phyloP scores from a whole-genome alignment of 805 yeast species.

The Ogataea siamensis region DNA sequence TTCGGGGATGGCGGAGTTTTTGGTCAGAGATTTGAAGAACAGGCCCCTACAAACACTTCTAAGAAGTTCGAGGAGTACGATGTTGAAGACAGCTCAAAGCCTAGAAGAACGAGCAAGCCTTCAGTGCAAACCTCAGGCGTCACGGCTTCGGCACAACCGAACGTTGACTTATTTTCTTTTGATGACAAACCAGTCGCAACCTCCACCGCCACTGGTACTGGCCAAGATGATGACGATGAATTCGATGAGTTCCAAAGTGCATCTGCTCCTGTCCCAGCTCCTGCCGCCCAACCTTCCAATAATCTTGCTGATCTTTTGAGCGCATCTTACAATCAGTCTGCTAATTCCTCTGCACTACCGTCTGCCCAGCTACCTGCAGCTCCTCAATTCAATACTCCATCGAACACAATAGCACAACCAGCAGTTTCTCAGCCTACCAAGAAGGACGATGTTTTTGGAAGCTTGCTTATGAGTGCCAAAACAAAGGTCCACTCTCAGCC shows the following conservation, averaged over 20 bases:
- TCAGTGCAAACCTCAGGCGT: constrained; percentile 40
- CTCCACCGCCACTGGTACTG: constrained; percentile 15
- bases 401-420: too few relatives aligned
- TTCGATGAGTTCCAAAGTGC: constrained; percentile 80
- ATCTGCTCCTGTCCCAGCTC: constrained; percentile 40
- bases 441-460: constrained; percentile 67
- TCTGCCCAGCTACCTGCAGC: too few relatives aligned
- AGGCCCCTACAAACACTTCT: constrained; percentile 42
- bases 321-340: constrained; percentile 28
- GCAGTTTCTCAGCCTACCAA: constrained; percentile 41
- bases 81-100: constrained; percentile 35
- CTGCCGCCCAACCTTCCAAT: constrained; percentile 20
- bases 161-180: constrained; percentile 51
- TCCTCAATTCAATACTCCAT: constrained; percentile 13
- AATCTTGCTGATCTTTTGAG: constrained; percentile 35
- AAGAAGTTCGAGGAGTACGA: constrained; percentile 63
- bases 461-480: constrained; percentile 66
- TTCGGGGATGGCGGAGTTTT: constrained; percentile 73
- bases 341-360: too few relatives aligned
- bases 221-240: constrained; percentile 53
- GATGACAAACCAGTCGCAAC: constrained; percentile 32
- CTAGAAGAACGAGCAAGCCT: constrained; percentile 33
- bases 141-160: constrained; percentile 38
- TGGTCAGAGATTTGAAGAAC: constrained; percentile 63
- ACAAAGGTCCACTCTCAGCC: constrained; percentile 33